Evolutionary conservation across 768 basidiomycete genomes (phyloP).

Genomic region (Serendipita sp.): DNA sequence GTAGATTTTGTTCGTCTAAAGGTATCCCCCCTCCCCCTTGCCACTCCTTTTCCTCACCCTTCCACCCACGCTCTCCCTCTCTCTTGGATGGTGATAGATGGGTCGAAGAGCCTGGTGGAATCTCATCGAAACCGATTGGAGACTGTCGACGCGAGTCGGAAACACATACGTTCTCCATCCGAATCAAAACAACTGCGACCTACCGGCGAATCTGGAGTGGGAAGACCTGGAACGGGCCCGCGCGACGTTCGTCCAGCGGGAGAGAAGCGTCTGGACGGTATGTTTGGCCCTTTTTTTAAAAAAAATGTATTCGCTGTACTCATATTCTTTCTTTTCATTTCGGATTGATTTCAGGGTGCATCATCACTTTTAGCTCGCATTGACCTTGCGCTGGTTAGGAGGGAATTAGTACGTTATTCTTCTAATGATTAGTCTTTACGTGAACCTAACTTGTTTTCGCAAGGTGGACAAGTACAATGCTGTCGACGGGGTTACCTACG

Average conservation of each 20-base stretch:
- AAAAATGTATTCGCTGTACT: background rate
- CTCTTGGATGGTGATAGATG: background rate
- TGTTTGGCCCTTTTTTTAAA: background rate
- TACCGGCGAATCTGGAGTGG: background rate
- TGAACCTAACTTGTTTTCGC: background rate
- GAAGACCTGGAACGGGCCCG: background rate
- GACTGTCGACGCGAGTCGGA: background rate
- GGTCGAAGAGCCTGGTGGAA: slow-evolving; percentile 1
- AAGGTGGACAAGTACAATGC: background rate
- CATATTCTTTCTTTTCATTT: too few relatives aligned
- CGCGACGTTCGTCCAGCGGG: background rate
- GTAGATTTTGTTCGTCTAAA: too few relatives aligned
- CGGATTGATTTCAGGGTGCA: background rate
- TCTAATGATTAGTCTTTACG: too few relatives aligned
- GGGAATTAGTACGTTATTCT: background rate
- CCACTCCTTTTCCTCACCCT: too few relatives aligned
- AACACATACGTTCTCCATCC: background rate
- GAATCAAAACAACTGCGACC: background rate
- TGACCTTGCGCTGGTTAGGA: background rate
- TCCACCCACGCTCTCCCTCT: too few relatives aligned
- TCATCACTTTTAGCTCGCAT: background rate
- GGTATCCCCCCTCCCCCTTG: too few relatives aligned
- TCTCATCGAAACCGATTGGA: background rate
- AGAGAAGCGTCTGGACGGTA: background rate
- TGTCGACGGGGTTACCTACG: background rate